Percentiles rank a stretch among this genome's conserved stretches.
Evolutionary conservation across 768 basidiomycete species (phyloP).

Genomic region (Calvatia gigantea): DNA sequence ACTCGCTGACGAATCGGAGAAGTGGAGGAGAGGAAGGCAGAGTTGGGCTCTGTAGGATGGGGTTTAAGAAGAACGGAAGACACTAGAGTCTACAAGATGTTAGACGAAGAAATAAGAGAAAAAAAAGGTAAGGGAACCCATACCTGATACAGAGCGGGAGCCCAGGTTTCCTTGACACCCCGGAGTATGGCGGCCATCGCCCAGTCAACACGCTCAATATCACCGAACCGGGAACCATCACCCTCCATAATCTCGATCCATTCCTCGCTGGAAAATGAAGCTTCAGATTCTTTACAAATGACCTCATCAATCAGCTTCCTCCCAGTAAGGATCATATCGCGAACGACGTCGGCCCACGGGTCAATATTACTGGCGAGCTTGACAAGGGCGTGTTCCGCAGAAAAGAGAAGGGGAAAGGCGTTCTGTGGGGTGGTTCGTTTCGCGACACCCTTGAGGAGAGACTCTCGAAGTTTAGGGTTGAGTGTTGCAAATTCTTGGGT

Average conservation of each 20-base stretch:
- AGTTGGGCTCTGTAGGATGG: constrained; percentile 52
- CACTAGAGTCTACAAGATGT: constrained; percentile 55
- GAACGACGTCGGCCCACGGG: constrained; percentile 64
- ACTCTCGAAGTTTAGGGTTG: constrained; percentile 59
- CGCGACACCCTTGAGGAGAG: constrained; percentile 68
- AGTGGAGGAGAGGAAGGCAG: constrained; percentile 64
- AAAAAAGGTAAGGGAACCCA: constrained; percentile 4
- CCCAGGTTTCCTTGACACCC: constrained; percentile 62
- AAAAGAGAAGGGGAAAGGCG: constrained; percentile 64
- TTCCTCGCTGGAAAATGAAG: constrained; percentile 63
- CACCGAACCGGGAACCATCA: constrained; percentile 72
- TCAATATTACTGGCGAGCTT: constrained; percentile 59
- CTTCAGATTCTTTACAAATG: constrained; percentile 53
- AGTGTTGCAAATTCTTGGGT: constrained; percentile 75
- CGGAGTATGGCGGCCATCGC: constrained; percentile 64
- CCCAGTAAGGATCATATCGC: constrained; percentile 64
- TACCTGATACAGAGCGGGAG: constrained; percentile 76
- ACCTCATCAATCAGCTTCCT: constrained; percentile 62
- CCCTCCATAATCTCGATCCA: constrained; percentile 75
- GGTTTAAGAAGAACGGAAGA: constrained; percentile 68
- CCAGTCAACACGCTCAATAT: constrained; percentile 74
- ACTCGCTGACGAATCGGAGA: constrained; percentile 70
- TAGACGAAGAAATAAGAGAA: background rate
- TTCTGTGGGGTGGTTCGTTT: constrained; percentile 67
- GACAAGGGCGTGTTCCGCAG: constrained; percentile 56